These are phyloP conservation scores for Primulina huaijiensis DNA, from an alignment of 257 asterid species.

Conservation along the genomic window DNA sequence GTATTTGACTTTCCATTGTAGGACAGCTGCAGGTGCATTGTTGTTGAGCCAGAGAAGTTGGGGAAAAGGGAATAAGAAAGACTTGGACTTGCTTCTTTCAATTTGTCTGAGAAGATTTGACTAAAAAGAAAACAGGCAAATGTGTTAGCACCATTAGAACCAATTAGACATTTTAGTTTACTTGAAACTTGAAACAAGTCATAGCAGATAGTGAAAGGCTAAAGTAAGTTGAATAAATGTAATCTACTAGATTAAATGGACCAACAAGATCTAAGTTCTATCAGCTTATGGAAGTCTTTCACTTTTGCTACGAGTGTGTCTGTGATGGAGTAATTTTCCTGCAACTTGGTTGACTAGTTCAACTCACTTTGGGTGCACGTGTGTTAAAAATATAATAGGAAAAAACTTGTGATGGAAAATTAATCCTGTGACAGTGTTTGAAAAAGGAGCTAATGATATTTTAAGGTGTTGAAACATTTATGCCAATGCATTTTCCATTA, in stretches of 20 bases:
- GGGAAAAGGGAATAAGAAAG: not conserved
- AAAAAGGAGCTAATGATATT: not conserved
- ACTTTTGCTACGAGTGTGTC: not conserved
- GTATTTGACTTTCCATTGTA: not conserved
- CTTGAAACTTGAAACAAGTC: not conserved
- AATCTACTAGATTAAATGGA: not conserved
- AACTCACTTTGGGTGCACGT: not conserved
- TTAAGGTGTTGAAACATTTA: conserved; percentile 8
- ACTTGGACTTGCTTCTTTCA: not conserved
- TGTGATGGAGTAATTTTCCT: not conserved
- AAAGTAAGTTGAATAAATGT: too few relatives aligned
- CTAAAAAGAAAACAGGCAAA: not conserved
- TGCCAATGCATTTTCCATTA: conserved; percentile 17
- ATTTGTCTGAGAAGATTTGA: not conserved
- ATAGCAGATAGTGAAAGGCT: not conserved
- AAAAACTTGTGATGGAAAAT: not conserved
- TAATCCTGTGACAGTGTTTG: not conserved
- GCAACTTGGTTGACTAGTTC: not conserved
- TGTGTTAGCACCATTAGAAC: too few relatives aligned
- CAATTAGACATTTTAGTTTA: too few relatives aligned
- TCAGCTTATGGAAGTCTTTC: not conserved
- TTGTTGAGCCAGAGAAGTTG: not conserved
- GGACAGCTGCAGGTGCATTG: not conserved
- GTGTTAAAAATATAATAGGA: not conserved
- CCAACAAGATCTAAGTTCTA: not conserved